These are phyloP conservation scores for Suhomyces maxii DNA, from an alignment of 1,139 yeast genomes.

Conservation along the genomic window DNA sequence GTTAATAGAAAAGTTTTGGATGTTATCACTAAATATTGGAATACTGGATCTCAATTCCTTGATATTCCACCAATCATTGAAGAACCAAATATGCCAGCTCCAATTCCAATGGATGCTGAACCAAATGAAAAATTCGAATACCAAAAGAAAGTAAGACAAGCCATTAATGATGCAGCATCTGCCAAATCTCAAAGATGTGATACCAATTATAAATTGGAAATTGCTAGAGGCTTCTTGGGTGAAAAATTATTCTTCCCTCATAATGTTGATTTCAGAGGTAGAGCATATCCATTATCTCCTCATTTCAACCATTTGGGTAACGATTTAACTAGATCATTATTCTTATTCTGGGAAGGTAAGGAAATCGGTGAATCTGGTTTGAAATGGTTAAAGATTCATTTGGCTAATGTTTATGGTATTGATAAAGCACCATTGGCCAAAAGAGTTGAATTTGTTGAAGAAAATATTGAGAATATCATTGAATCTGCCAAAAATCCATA, in stretches of 20 bases:
- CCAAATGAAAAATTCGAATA: conserved; percentile 72
- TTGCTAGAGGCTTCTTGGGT: conserved; percentile 88
- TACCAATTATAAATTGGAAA: conserved; percentile 87
- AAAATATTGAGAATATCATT: conserved; percentile 58
- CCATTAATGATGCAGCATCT: conserved; percentile 62
- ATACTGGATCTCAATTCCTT: conserved; percentile 72
- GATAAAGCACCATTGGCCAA: conserved; percentile 82
- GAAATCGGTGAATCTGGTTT: conserved; percentile 74
- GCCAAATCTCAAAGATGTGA: conserved; percentile 90
- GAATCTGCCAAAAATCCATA: conserved; percentile 73
- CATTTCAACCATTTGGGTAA: conserved; percentile 81
- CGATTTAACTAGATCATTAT: conserved; percentile 83
- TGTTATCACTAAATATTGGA: conserved; percentile 80
- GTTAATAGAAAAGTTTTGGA: conserved; percentile 72
- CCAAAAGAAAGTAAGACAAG: conserved; percentile 57
- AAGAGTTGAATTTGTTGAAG: conserved; percentile 71
- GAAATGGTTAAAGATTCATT: conserved; percentile 85
- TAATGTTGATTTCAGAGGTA: conserved; percentile 90
- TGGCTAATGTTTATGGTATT: conserved; percentile 84
- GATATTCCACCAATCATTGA: conserved; percentile 71
- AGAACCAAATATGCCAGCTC: conserved; percentile 59
- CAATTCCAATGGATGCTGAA: conserved; percentile 67
- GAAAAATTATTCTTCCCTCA: conserved; percentile 94
- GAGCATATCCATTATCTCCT: conserved; percentile 93
- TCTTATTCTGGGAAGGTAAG: conserved; percentile 87